Percentiles rank a stretch among this genome's conserved stretches.
phyloP scores from a whole-genome alignment of 495 filamentous ascomycete species.

The Penicillium cinerascens region DNA sequence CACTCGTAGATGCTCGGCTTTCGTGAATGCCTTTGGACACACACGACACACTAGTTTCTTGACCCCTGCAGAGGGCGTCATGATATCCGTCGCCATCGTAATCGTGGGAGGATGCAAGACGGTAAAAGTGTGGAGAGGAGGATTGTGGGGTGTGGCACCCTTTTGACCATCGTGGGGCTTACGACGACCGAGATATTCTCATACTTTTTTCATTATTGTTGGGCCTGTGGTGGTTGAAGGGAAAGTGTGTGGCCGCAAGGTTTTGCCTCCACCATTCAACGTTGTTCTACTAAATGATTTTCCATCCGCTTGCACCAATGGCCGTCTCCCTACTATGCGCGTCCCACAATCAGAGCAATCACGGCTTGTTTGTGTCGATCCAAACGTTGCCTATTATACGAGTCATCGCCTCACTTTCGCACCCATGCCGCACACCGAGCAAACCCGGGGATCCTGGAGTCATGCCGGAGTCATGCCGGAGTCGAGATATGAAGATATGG shows the following conservation, averaged over 20 bases:
- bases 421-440: not conserved
- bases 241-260: conserved; percentile 1
- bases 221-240: not conserved
- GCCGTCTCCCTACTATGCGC: no score
- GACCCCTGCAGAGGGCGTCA: conserved; percentile 13
- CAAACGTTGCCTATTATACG: not conserved
- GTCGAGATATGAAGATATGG: not conserved
- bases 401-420: not conserved
- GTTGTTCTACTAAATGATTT: no score
- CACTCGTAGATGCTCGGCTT: conserved; percentile 47
- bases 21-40: conserved; percentile 44
- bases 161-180: not conserved
- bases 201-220: no score
- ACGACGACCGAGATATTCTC: not conserved
- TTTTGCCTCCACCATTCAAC: not conserved
- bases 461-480: not conserved
- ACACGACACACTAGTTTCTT: conserved; percentile 40
- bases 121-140: conserved; percentile 11
- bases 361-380: no score
- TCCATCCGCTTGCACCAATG: no score
- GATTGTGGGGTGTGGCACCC: conserved; percentile 22
- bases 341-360: no score
- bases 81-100: conserved; percentile 19
- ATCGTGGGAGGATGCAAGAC: not conserved
- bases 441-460: not conserved